A percentile compares a stretch with the other conserved stretches of the same genome.
Evolutionary conservation across 768 basidiomycete species (phyloP).

Genomic region (Kwoniella bestiolae): DNA sequence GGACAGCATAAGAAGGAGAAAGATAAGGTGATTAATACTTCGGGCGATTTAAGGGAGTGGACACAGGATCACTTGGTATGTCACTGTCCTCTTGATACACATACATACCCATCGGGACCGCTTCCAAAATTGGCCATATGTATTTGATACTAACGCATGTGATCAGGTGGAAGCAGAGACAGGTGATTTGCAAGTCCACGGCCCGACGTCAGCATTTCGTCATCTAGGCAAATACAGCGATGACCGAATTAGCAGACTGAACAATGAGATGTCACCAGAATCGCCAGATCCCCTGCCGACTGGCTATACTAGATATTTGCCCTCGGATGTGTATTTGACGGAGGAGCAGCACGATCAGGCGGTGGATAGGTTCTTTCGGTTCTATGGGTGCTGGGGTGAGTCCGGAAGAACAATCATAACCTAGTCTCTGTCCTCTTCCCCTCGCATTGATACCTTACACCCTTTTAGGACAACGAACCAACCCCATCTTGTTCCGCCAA

Average conservation of each 20-base stretch:
- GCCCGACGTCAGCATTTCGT: slow-evolving; percentile 53
- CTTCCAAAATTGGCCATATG: not conserved
- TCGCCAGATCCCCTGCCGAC: slow-evolving; percentile 6
- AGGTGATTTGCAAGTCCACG: slow-evolving; percentile 48
- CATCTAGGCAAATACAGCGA: slow-evolving; percentile 39
- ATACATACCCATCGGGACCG: not conserved
- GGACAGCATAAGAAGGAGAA: slow-evolving; percentile 15
- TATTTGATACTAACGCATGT: not conserved
- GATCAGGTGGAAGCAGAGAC: slow-evolving; percentile 42
- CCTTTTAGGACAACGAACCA: slow-evolving; percentile 35
- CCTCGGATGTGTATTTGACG: slow-evolving; percentile 32
- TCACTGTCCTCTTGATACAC: not conserved
- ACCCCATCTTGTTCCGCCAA: slow-evolving; percentile 35
- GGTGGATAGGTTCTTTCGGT: slow-evolving; percentile 48
- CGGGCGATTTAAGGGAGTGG: slow-evolving; percentile 27
- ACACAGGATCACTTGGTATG: slow-evolving; percentile 35
- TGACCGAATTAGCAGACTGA: not conserved
- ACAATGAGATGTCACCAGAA: slow-evolving; percentile 7
- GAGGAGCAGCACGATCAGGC: slow-evolving; percentile 39
- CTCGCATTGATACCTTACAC: no score
- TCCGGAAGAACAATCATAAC: no score
- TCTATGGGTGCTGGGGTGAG: slow-evolving; percentile 51
- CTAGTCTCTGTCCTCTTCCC: no score
- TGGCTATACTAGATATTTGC: slow-evolving; percentile 36
- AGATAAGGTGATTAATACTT: not conserved